phyloP scores from a whole-genome alignment of 2,329 filamentous ascomycete genomes.

The Ophiobolus disseminans region DNA sequence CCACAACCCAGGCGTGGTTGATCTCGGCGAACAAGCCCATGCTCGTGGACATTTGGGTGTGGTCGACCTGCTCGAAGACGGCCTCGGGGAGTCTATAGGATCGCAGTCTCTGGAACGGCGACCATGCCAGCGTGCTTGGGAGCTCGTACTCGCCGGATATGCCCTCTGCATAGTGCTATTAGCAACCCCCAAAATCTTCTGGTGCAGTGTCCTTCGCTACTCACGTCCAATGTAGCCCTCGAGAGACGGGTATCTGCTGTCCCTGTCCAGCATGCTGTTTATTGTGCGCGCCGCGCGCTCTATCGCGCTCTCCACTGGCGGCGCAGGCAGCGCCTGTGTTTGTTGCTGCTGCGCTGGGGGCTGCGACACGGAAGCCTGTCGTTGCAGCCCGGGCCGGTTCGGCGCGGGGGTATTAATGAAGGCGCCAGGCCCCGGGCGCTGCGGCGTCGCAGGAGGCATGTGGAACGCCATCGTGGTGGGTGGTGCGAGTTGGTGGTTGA shows the following conservation, averaged over 20 bases:
- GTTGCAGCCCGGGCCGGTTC: slow-evolving; percentile 38
- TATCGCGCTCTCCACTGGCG: slow-evolving; percentile 63
- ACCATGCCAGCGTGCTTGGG: slow-evolving; percentile 72
- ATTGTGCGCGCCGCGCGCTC: slow-evolving; percentile 83
- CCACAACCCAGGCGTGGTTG: slow-evolving; percentile 92
- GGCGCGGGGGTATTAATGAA: slow-evolving; percentile 77
- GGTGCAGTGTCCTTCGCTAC: slow-evolving; percentile 40
- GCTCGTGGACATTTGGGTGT: slow-evolving; percentile 82
- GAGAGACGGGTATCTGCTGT: slow-evolving; percentile 84
- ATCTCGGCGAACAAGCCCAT: slow-evolving; percentile 96
- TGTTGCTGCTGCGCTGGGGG: slow-evolving; percentile 27
- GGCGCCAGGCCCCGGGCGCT: slow-evolving; percentile 76
- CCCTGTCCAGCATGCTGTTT: slow-evolving; percentile 76
- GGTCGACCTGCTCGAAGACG: slow-evolving; percentile 92
- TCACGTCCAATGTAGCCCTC: slow-evolving; percentile 88
- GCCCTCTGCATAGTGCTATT: slow-evolving; percentile 68
- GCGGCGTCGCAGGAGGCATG: slow-evolving; percentile 60
- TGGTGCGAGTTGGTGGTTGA: slow-evolving; percentile 6
- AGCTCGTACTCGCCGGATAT: slow-evolving; percentile 92
- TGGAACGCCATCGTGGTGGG: slow-evolving; percentile 37
- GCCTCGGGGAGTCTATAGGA: slow-evolving; percentile 90
- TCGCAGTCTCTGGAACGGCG: slow-evolving; percentile 86
- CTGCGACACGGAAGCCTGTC: slow-evolving; percentile 36
- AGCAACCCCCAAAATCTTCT: slow-evolving; percentile 24
- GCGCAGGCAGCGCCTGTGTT: slow-evolving; percentile 31